These are phyloP conservation scores for Hibiscus syriacus DNA, from an alignment of 345 rosid species.

Conservation along the genomic window DNA sequence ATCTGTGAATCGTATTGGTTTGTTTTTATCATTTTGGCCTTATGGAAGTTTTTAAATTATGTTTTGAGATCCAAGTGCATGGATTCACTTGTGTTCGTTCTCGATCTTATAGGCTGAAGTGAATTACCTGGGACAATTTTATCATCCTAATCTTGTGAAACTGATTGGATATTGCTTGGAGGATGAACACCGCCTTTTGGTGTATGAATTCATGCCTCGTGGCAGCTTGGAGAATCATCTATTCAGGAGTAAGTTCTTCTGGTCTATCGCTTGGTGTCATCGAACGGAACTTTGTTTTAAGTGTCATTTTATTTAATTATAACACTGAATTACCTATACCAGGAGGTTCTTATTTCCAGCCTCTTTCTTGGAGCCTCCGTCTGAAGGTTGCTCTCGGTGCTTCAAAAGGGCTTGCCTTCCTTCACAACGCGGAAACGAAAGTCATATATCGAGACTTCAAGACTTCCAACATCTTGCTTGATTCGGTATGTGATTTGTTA, in stretches of 20 bases:
- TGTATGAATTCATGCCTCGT: constrained; percentile 71
- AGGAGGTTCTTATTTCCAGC: constrained; percentile 79
- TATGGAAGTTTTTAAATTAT: neutral
- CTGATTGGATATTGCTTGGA: constrained; percentile 67
- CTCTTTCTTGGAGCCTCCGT: constrained; percentile 70
- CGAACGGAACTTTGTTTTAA: neutral
- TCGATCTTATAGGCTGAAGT: too few relatives aligned
- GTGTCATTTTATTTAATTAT: neutral
- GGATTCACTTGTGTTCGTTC: neutral
- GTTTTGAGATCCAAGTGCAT: neutral
- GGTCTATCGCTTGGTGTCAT: neutral
- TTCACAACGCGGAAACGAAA: constrained; percentile 51
- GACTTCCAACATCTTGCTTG: constrained; percentile 63
- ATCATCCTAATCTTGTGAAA: too few relatives aligned
- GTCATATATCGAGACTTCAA: constrained; percentile 70
- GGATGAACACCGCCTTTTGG: constrained; percentile 59
- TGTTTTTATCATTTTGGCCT: neutral
- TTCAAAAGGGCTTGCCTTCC: constrained; percentile 75
- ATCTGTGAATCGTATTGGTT: too few relatives aligned
- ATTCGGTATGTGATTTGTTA: constrained; percentile 35
- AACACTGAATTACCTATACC: neutral
- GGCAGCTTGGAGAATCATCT: constrained; percentile 79
- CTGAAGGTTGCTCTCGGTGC: constrained; percentile 69
- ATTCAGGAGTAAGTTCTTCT: constrained; percentile 49
- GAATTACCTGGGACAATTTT: too few relatives aligned